Base-by-base conservation (phyloP, 2,329 filamentous ascomycete species). In the Diaporthe citriasiana region DNA sequence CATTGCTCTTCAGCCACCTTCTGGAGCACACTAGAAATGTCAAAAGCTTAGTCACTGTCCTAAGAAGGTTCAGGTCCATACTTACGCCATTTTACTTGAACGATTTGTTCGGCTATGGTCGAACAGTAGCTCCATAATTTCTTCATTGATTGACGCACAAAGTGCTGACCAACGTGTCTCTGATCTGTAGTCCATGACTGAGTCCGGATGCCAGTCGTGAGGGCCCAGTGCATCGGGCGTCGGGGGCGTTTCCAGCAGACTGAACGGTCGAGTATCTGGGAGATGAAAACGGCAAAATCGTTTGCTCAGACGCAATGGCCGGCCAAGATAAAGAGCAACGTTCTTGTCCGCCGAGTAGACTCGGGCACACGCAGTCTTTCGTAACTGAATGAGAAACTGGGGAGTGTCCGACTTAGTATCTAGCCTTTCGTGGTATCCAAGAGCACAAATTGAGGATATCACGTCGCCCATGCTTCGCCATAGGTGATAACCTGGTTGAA, bases 391-490 rank as follows among this genome's bases (percentile, higher is more conserved):
- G 4, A 56, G 53, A 13, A 56, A 56, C 4, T n/a, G 4, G 7
- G 53, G 53, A 17, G 8, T 56, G 30, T 56, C 30, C 8, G 30
- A 19, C 30, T 56, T 56, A 8, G 27, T 0, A 19, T 35, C 53
- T 35, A 56, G 53, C 7, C 53, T 27, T 13, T 56, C 53, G 0
- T 56, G 53, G 30, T 56, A 56, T 2, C 53, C 53, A 56, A 56
- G 53, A 13, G 53, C 53, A 3, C 27, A 56, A 1, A 35, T 56
- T 56, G 53, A 56, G 13, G 53, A 56, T 35, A 56, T 56, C 27
- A 56, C 27, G 30, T 56, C 53, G 53, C 53, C 53, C 30, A 56
- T 10, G 27, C 53, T 56, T 56, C 53, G 30, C 53, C 53, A 56
- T 22, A 56, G n/a, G 17, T 56, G 27, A n/a, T 56, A 56, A 56